Evolutionary conservation across 2,329 filamentous ascomycete genomes (phyloP).

Genomic region (Zymoseptoria pseudotritici): DNA sequence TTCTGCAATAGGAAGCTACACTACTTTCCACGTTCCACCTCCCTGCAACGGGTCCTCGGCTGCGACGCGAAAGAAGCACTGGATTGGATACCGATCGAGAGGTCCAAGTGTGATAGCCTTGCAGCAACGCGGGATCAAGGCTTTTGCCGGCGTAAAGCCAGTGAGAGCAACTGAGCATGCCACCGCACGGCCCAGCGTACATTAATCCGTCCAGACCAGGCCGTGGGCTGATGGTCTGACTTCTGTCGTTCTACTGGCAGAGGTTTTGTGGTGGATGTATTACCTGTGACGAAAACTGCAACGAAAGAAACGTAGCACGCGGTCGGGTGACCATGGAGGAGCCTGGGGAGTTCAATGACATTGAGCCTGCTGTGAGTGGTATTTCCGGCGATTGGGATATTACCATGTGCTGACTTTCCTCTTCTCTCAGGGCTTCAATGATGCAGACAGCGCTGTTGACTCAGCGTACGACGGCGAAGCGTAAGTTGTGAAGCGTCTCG

Average conservation of each 20-base stretch:
- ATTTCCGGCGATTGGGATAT: not conserved
- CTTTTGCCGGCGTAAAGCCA: not conserved
- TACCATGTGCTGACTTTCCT: not conserved
- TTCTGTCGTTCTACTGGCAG: not conserved
- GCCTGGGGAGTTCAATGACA: not conserved
- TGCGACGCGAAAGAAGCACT: not conserved
- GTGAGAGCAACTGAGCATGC: not conserved
- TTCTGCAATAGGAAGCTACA: not conserved
- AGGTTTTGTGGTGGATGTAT: not conserved
- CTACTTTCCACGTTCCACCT: not conserved
- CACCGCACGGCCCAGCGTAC: conserved; percentile 22
- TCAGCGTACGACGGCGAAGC: conserved; percentile 8
- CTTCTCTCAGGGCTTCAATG: not conserved
- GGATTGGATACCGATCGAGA: not conserved
- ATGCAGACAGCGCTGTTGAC: conserved; percentile 1
- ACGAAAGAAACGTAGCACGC: not conserved
- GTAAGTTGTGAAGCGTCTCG: not conserved
- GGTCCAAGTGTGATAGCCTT: not conserved
- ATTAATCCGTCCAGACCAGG: conserved; percentile 7
- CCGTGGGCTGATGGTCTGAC: not conserved
- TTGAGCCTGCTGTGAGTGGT: not conserved
- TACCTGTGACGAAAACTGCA: not conserved
- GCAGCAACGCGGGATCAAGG: not conserved
- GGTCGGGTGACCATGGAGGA: not conserved
- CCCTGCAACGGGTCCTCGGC: not conserved